These are phyloP conservation scores for Arachis stenosperma DNA, from an alignment of 306 rosid genomes.

Conservation along the genomic window DNA sequence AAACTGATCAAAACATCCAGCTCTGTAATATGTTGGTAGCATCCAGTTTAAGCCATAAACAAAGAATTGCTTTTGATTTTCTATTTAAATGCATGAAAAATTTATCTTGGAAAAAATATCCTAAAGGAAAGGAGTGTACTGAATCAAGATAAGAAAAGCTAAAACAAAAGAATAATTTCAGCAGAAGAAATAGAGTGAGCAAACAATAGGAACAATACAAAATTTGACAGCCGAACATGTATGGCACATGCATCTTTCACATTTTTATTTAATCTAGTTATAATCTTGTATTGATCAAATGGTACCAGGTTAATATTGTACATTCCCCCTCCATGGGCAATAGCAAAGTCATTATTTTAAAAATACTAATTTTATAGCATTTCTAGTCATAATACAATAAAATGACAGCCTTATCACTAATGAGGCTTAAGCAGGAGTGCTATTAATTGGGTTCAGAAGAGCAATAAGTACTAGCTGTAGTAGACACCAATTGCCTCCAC, in stretches of 20 bases:
- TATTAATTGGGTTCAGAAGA: conserved; percentile 9
- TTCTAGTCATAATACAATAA: conserved; percentile 9
- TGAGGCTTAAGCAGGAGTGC: background rate
- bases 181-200: conserved; percentile 25
- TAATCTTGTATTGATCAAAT: conserved; percentile 24
- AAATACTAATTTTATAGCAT: background rate
- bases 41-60: conserved; percentile 43
- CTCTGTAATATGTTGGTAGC: conserved; percentile 63
- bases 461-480: conserved; percentile 68
- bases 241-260: conserved; percentile 12
- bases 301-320: conserved; percentile 15
- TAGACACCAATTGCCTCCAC: conserved; percentile 86
- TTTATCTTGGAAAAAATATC: conserved; percentile 22
- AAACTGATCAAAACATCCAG: conserved; percentile 90
- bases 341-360: conserved; percentile 21
- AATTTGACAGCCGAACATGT: background rate
- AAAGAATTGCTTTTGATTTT: conserved; percentile 22
- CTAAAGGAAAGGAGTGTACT: background rate
- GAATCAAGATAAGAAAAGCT: conserved; percentile 23
- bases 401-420: background rate
- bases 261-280: background rate
- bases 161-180: conserved; percentile 18
- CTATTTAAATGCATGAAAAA: conserved; percentile 21
- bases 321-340: background rate
- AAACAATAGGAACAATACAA: conserved; percentile 30